Base-by-base conservation (phyloP, 257 asterid species). In the Orobanche coerulescens region DNA sequence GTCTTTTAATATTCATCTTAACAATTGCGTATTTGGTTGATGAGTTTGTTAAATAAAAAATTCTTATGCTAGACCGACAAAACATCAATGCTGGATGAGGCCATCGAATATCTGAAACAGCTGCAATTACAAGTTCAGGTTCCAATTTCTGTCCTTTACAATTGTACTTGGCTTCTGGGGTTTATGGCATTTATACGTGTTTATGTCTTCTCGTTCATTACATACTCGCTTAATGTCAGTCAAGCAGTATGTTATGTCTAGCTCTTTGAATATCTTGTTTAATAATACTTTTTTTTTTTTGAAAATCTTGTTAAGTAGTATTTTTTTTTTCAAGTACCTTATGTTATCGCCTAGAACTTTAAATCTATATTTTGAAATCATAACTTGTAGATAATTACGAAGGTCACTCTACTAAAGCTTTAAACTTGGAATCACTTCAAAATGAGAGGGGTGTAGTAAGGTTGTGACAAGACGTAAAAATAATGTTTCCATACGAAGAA, bases 81-180 rank as follows among this genome's bases (percentile, higher is more conserved):
- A 78, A 97, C 97, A 64, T 93, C 98, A 4, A 89, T 93, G 97
- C 70, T 93, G 84, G 97, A 93, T 68, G 97, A 89, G 75, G 96
- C 95, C 62, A 93, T 93, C 63, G 98, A 89, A 70, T 89, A 93
- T 75, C 84, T 93, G 68, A 93, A 93, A 74, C 97, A 93, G 82
- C 96, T 93, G 55, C 98, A 89, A 68, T 83, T 86, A 39, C 95
- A 89, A 86, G 97, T 93, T 56, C 98, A 93, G 97, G 98, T 90
- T 62, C 64, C 54, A 8, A 49, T 57, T 72, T 75, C 69, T 42
- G 48, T 30, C 64, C 53, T n/a, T 63, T 44, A 43, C 24, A 28
- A 13, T 33, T 31, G 44, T 23, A 30, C 5, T 43, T 30, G 14
- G 18, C 25, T 19, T 28, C 61, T 59, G 0, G 33, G 62, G 13